These are phyloP conservation scores for Amanita subjunquillea DNA, from an alignment of 768 basidiomycete species.

Conservation along the genomic window DNA sequence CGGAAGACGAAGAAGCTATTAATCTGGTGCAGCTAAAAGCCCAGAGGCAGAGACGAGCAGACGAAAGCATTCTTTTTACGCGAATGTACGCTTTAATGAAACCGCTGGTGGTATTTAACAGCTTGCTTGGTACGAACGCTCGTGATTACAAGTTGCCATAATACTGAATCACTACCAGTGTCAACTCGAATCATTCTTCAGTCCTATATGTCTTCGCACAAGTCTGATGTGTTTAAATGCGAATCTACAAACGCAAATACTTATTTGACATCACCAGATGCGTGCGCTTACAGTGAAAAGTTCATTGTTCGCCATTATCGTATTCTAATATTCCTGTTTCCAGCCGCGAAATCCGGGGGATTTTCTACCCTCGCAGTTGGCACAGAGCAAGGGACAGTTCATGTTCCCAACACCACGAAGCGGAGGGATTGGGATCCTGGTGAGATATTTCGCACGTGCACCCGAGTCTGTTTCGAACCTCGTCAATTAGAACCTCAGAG, in stretches of 20 bases:
- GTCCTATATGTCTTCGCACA: conserved; percentile 70
- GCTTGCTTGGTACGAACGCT: conserved; percentile 1
- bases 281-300: conserved; percentile 58
- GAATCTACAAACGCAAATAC: conserved; percentile 37
- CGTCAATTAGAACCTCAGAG: conserved; percentile 40
- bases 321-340: not conserved
- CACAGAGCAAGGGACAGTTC: conserved; percentile 66
- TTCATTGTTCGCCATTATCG: not conserved
- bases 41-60: not conserved
- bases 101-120: not conserved
- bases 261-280: conserved; percentile 56
- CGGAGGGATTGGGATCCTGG: conserved; percentile 59
- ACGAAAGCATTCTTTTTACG: not conserved
- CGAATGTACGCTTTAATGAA: not conserved
- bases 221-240: conserved; percentile 57
- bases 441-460: conserved; percentile 19
- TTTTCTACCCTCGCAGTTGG: conserved; percentile 53
- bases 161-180: conserved; percentile 23
- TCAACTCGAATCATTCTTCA: conserved; percentile 50
- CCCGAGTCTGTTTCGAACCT: not conserved
- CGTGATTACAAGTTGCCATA: not conserved
- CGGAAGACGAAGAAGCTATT: not conserved
- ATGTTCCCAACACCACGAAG: conserved; percentile 50
- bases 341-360: conserved; percentile 50
- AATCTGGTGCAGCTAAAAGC: not conserved